phyloP scores from a whole-genome alignment of 495 filamentous ascomycete species.

The Copromyces sp. region DNA sequence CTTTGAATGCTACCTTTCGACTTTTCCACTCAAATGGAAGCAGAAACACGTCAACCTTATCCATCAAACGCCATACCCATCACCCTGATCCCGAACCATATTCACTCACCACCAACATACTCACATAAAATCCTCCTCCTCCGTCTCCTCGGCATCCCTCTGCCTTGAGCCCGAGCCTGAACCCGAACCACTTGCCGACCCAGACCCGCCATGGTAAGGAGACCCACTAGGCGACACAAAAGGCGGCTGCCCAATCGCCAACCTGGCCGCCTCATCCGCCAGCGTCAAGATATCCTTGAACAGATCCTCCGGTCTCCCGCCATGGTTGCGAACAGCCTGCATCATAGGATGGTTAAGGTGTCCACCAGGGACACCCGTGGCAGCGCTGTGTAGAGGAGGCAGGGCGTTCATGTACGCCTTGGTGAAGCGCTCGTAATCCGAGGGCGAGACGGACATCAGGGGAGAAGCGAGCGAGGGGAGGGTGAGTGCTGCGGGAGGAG shows the following conservation, averaged over 20 bases:
- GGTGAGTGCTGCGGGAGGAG: not conserved
- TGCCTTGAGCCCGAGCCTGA: not conserved
- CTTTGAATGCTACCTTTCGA: not conserved
- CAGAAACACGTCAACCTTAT: not conserved
- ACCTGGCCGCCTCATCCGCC: conserved; percentile 26
- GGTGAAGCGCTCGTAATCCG: not conserved
- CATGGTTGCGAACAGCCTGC: not conserved
- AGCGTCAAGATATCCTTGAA: conserved; percentile 32
- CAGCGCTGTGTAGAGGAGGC: conserved; percentile 9
- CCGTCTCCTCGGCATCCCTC: conserved; percentile 32
- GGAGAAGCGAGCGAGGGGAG: conserved; percentile 10
- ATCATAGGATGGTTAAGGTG: not conserved
- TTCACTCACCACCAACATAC: not conserved
- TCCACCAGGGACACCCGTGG: not conserved
- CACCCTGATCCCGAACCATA: not conserved
- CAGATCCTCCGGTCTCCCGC: conserved; percentile 22
- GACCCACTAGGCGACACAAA: not conserved
- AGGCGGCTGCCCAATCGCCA: conserved; percentile 14
- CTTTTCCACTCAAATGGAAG: not conserved
- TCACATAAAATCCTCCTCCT: conserved; percentile 37
- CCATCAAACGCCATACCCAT: not conserved
- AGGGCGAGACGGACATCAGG: not conserved
- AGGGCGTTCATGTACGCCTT: conserved; percentile 9
- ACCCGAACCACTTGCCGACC: not conserved
- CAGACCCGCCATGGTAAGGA: not conserved